Conservation (phyloP, 2,329 filamentous ascomycete genomes). For the Cordyceps militaris region DNA sequence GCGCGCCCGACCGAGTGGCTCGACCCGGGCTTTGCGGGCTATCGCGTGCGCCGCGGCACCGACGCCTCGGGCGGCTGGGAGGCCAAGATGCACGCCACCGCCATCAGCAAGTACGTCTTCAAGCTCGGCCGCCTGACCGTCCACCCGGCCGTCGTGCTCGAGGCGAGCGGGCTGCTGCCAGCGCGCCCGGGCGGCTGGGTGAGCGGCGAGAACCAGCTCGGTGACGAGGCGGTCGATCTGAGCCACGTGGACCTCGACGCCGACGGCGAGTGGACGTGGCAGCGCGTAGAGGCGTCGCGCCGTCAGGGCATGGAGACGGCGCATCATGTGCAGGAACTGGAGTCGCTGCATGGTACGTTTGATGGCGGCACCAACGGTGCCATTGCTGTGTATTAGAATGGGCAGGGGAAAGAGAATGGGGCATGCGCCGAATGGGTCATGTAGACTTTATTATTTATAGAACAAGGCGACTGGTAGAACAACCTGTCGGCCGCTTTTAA, state of each 20-base stretch:
- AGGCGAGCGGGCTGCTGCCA: slow-evolving; percentile 67
- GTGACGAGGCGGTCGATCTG: slow-evolving; percentile 31
- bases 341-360: slow-evolving; percentile 45
- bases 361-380: slow-evolving; percentile 47
- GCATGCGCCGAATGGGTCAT: not conserved
- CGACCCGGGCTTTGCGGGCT: slow-evolving; percentile 36
- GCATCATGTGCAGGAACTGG: slow-evolving; percentile 49
- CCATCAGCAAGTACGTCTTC: slow-evolving; percentile 73
- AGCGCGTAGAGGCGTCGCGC: slow-evolving; percentile 46
- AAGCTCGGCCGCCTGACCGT: slow-evolving; percentile 79
- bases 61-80: slow-evolving; percentile 41
- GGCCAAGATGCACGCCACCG: slow-evolving; percentile 63
- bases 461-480: not conserved
- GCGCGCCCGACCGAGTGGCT: slow-evolving; percentile 50
- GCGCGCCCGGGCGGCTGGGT: slow-evolving; percentile 61
- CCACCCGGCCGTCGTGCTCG: slow-evolving; percentile 69
- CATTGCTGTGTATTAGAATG: slow-evolving; percentile 41
- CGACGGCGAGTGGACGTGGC: slow-evolving; percentile 50
- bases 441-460: not conserved
- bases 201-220: slow-evolving; percentile 36
- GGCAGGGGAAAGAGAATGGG: slow-evolving; percentile 18
- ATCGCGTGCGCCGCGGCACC: slow-evolving; percentile 31
- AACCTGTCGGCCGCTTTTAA: not conserved
- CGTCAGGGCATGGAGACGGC: slow-evolving; percentile 49
- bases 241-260: slow-evolving; percentile 28